Evolutionary conservation across 2,329 filamentous ascomycete genomes (phyloP).

Genomic region (Diaporthe humulicola): DNA sequence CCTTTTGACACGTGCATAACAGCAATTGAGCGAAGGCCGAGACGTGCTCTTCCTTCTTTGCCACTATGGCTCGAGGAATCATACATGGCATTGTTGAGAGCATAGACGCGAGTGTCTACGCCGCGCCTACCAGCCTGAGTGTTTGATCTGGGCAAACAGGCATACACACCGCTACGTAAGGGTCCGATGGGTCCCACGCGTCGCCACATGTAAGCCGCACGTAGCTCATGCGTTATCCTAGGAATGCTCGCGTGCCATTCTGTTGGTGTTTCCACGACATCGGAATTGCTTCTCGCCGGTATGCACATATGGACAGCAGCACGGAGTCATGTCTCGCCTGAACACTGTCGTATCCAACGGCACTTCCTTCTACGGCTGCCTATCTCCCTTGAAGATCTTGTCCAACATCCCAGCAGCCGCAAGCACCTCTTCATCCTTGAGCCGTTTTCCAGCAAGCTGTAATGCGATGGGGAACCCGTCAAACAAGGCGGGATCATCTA

Average conservation of each 20-base stretch:
- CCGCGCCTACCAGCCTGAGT: neutral
- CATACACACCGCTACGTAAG: neutral
- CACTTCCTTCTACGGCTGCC: neutral
- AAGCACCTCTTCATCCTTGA: conserved; percentile 37
- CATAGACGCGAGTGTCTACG: neutral
- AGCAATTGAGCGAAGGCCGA: too few relatives aligned
- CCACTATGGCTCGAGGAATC: too few relatives aligned
- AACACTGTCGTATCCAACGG: neutral
- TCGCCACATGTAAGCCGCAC: neutral
- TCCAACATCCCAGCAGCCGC: conserved; percentile 34
- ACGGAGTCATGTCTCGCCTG: accelerated
- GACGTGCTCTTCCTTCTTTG: too few relatives aligned
- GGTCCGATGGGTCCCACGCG: too few relatives aligned
- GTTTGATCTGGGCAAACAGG: neutral
- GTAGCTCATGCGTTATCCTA: neutral
- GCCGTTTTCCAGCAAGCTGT: conserved; percentile 39
- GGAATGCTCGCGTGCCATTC: neutral
- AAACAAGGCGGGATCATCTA: conserved; percentile 38
- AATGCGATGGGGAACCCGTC: conserved; percentile 38
- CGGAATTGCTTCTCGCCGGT: too few relatives aligned
- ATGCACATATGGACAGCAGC: accelerated
- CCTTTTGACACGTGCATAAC: neutral
- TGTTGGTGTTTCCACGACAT: neutral
- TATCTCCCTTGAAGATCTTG: conserved; percentile 22
- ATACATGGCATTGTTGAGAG: neutral